Base-by-base conservation (phyloP, 2,329 filamentous ascomycete species). In the Lomentospora prolificans region DNA sequence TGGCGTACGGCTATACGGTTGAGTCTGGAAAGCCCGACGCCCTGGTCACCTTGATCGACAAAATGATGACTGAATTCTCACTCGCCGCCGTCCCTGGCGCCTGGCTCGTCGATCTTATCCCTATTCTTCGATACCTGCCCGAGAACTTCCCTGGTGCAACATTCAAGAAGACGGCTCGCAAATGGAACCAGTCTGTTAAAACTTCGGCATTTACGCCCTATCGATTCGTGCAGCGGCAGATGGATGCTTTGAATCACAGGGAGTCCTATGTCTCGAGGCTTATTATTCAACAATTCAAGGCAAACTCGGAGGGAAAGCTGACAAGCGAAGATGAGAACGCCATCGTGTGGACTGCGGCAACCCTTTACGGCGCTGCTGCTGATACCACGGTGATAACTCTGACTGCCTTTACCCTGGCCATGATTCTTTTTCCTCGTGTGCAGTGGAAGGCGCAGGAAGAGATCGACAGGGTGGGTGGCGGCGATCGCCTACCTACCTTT, bases 391-490 rank as follows among this genome's bases (percentile, higher is more conserved):
- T 36, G 2, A 61, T 41, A 28, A 62, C 51, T 10, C 59, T 59
- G 31, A 62, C 48, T 41, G 55, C 24, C n/a, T 57, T 61, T 25
- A 54, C 44, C 2, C 12, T 57, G n/a, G 59, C 59, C 14, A 58
- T 60, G 55, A 5, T 56, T 7, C 24, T 48, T 25, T 60, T 58
- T 14, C 59, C 59, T 4, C 10, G 54, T 0, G 58, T 60, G 0
- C 59, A 68, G 5, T 25, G 41, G 9, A 72, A 69, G 55, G 75
- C 75, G 0, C 73, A 73, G 53, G 59, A 62, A 8, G 64, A 72
- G 30, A 64, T 77, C 6, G 73, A 77, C 55, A 57, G 62, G 0
- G 67, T 74, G 3, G 66, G 77, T 10, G 73, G 74, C 0, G 51
- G 63, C 0, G 64, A 69, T 24, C 63, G 74, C 2, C 51, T 72